Base-by-base conservation (phyloP, 2,329 filamentous ascomycete genomes). In the Penicillium sp. region DNA sequence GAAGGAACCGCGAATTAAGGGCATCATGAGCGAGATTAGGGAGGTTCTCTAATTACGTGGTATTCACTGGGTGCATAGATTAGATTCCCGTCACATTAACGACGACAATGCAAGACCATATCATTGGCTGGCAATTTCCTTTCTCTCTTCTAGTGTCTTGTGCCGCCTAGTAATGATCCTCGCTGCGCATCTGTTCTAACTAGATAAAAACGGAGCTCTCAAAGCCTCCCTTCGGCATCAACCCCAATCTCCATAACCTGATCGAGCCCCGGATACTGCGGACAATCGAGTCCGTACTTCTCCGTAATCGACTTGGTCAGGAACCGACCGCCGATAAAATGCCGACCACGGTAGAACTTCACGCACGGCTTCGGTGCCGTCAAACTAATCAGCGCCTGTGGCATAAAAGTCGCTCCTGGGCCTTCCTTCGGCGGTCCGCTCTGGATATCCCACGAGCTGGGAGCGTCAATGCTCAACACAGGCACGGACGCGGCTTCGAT, bases 391-490 rank as follows among this genome's bases (percentile, higher is more conserved):
- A 98, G 72, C 14, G 83, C 82, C 21, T 77, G 73, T 50, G 93
- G 93, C 70, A 86, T 82, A 59, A 94, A 97, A 4, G 75, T 80
- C 56, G 83, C 84, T 1, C 89, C 91, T 0, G 87, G 76, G 0
- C 88, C 91, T 1, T 81, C 79, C 36, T 74, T 70, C 8, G 90
- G 89, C 7, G 91, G 91, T 0, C 93, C 93, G 8, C 75, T 73
- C 59, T 95, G 87, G 41, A 98, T 94, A 64, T 93, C 82, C 93
- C 93, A 98, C 2, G 87, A 93, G 20, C 87, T 94, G 1, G 93
- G 93, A 5, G 87, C 89, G 68, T 98, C 93, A 15, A 98, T 87
- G 2, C 88, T 86, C 2, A 93, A 83, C 0, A 97, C 85, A 0
- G 89, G 86, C 6, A 93, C 59, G 17, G 76, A 76, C 4, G 86